Evolutionary conservation across 2,329 filamentous ascomycete species (phyloP).

Genomic region (Boeremia exigua): DNA sequence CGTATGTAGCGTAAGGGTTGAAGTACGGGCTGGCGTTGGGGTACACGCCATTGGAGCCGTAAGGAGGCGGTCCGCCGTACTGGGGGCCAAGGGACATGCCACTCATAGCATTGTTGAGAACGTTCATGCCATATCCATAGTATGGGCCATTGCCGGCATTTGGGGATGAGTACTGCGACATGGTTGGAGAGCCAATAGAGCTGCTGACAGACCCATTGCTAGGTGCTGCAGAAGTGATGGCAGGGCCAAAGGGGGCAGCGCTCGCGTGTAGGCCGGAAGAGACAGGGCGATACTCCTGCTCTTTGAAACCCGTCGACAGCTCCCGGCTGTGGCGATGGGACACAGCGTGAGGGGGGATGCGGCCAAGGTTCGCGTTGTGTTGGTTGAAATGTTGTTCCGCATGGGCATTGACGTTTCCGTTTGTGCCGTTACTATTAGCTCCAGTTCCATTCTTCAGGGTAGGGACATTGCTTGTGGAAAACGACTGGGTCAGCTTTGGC

Average conservation of each 20-base stretch:
- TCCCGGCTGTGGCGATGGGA: constrained; percentile 76
- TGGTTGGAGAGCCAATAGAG: constrained; percentile 38
- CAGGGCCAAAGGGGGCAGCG: constrained; percentile 78
- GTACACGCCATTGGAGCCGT: constrained; percentile 34
- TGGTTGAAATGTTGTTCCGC: constrained; percentile 67
- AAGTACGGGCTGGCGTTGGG: constrained; percentile 26
- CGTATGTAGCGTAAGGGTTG: constrained; percentile 46
- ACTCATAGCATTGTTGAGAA: constrained; percentile 72
- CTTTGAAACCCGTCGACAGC: constrained; percentile 59
- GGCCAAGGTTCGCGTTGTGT: constrained; percentile 82
- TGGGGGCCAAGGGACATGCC: constrained; percentile 58
- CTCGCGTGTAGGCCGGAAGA: constrained; percentile 79
- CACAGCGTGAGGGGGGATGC: constrained; percentile 72
- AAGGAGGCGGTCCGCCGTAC: constrained; percentile 41
- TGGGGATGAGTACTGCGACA: constrained; percentile 42
- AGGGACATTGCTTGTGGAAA: constrained; percentile 87
- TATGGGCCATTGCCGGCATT: constrained; percentile 41
- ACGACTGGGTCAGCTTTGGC: constrained; percentile 84
- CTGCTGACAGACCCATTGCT: constrained; percentile 26
- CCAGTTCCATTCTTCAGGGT: constrained; percentile 74
- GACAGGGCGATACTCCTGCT: constrained; percentile 64
- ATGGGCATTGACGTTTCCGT: constrained; percentile 54
- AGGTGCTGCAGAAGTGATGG: constrained; percentile 50
- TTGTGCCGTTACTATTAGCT: constrained; percentile 42
- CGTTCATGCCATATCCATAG: constrained; percentile 64